Evolutionary conservation across 1,284 basidiomycete genomes (phyloP).

Genomic region (Phenoliferia sp.): DNA sequence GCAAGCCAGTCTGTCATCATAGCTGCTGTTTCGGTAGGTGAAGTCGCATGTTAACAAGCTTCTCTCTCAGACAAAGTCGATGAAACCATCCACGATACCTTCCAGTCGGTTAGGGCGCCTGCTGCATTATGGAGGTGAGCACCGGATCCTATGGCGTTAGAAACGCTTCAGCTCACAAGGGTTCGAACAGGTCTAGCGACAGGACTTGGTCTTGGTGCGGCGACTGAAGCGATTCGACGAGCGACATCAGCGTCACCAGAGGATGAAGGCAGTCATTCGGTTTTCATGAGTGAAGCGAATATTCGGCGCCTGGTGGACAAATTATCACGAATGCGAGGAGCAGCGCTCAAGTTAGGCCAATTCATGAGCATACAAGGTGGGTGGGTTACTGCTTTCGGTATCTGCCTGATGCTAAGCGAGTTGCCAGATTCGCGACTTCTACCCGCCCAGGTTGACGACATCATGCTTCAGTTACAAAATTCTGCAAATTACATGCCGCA

Average conservation of each 20-base stretch:
- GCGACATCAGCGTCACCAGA: constrained; percentile 34
- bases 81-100: constrained; percentile 76
- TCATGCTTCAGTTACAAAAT: constrained; percentile 87
- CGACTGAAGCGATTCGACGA: constrained; percentile 46
- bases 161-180: not conserved
- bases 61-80: constrained; percentile 9
- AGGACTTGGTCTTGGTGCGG: constrained; percentile 61
- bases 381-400: not conserved
- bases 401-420: not conserved
- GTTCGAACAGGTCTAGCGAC: constrained; percentile 60
- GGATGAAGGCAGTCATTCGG: constrained; percentile 18
- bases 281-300: constrained; percentile 85
- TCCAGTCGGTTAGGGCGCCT: constrained; percentile 79
- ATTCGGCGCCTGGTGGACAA: constrained; percentile 85
- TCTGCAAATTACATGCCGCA: constrained; percentile 98
- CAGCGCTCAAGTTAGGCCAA: constrained; percentile 93
- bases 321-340: constrained; percentile 89
- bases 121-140: constrained; percentile 84
- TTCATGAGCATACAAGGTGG: constrained; percentile 95
- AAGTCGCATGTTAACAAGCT: no score
- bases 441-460: constrained; percentile 80
- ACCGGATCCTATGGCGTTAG: not conserved
- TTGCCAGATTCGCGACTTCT: constrained; percentile 75
- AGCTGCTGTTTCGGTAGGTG: not conserved
- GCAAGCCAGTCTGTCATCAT: not conserved